Evolutionary conservation across 345 rosid genomes (phyloP).

Genomic region (Aegle marmelos): DNA sequence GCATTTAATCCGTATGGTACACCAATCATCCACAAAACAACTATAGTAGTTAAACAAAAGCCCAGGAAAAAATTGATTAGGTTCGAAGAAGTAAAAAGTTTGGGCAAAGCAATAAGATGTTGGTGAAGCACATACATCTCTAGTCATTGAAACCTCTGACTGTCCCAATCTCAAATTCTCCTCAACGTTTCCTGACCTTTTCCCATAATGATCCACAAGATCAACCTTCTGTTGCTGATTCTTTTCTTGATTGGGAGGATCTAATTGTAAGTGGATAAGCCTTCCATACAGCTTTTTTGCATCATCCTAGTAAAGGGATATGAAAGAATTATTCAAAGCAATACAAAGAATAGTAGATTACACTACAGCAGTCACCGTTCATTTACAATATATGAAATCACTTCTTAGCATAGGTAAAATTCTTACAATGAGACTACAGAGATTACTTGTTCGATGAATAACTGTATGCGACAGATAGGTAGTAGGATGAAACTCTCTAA

Average conservation of each 20-base stretch:
- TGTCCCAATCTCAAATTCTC: conserved; percentile 62
- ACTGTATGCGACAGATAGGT: conserved; percentile 82
- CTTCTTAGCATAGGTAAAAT: background rate
- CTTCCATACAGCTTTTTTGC: conserved; percentile 51
- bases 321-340: background rate
- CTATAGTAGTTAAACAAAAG: background rate
- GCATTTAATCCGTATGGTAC: background rate
- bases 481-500: conserved; percentile 57
- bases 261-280: conserved; percentile 46
- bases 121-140: conserved; percentile 43
- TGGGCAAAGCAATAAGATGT: conserved; percentile 2
- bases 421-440: conserved; percentile 68
- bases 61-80: background rate
- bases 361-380: background rate
- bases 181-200: conserved; percentile 59
- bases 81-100: background rate
- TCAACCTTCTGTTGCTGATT: conserved; percentile 43
- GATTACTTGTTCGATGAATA: conserved; percentile 70
- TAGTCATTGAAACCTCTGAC: conserved; percentile 60
- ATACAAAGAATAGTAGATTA: background rate
- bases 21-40: background rate
- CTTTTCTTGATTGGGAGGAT: conserved; percentile 41
- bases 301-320: conserved; percentile 38
- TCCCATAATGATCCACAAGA: conserved; percentile 69
- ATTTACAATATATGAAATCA: background rate